Conservation (phyloP, 495 filamentous ascomycete genomes). For the Melanomma pulvis-pyrius region DNA sequence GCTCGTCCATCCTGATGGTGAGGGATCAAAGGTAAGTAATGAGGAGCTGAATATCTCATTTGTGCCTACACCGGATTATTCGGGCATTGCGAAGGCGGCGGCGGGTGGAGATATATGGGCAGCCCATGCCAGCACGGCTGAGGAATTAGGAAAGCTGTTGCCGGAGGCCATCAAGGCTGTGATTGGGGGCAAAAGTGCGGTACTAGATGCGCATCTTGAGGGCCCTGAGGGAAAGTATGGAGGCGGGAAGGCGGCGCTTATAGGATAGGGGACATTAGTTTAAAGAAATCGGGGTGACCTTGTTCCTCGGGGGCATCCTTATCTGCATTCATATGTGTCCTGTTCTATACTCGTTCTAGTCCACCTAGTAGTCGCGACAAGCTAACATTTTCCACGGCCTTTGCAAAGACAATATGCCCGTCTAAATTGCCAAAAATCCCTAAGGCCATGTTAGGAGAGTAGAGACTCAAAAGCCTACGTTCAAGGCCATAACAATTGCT, state of each 20-base stretch:
- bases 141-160: slow-evolving; percentile 42
- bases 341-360: too few species aligned
- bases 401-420: too few species aligned
- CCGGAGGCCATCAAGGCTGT: slow-evolving; percentile 45
- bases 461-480: too few species aligned
- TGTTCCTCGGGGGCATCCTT: too few species aligned
- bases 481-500: too few species aligned
- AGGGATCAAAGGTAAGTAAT: slow-evolving; percentile 70
- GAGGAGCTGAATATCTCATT: slow-evolving; percentile 91
- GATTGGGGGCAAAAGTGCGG: slow-evolving; percentile 42
- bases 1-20: slow-evolving; percentile 47
- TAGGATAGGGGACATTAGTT: slow-evolving; percentile 38
- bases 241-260: slow-evolving; percentile 41
- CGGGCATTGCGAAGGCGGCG: slow-evolving; percentile 88
- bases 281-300: too few species aligned
- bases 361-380: too few species aligned
- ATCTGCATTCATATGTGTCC: too few species aligned
- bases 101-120: slow-evolving; percentile 63
- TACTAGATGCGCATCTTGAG: slow-evolving; percentile 48
- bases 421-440: too few species aligned
- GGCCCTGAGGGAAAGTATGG: slow-evolving; percentile 48
- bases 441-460: too few species aligned
- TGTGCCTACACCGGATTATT: slow-evolving; percentile 81
- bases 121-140: slow-evolving; percentile 39
- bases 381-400: too few species aligned